A percentile compares a stretch with the other conserved stretches of the same genome.
Conservation (phyloP, 176 grass and related monocot species). For the Phragmites australis region DNA sequence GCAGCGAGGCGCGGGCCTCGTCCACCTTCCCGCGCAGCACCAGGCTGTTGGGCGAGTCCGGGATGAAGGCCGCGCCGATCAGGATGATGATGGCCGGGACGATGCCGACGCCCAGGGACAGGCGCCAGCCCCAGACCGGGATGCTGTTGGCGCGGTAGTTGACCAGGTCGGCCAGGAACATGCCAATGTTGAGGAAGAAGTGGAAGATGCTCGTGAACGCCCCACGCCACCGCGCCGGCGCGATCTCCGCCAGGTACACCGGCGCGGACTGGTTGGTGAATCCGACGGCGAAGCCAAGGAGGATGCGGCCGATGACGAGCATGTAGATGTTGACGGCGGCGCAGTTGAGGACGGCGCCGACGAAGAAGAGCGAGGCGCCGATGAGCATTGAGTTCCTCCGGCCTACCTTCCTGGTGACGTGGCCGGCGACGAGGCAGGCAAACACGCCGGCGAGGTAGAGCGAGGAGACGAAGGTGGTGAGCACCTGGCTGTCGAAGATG, state of each 20-base stretch:
- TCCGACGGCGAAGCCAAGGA: slow-evolving; percentile 87
- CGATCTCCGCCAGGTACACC: slow-evolving; percentile 81
- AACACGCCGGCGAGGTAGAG: slow-evolving; percentile 73
- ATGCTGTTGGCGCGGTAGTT: slow-evolving; percentile 64
- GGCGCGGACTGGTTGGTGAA: slow-evolving; percentile 83
- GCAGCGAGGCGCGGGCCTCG: slow-evolving; percentile 48
- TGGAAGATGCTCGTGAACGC: slow-evolving; percentile 73
- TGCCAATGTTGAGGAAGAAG: slow-evolving; percentile 68
- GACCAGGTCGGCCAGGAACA: slow-evolving; percentile 65
- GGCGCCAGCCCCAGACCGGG: slow-evolving; percentile 63
- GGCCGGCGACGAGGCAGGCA: slow-evolving; percentile 59
- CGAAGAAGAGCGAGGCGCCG: slow-evolving; percentile 65
- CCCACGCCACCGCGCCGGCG: slow-evolving; percentile 71
- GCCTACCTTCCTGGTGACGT: slow-evolving; percentile 61
- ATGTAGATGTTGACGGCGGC: slow-evolving; percentile 69
- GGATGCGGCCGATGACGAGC: slow-evolving; percentile 78
- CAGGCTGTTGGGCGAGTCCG: slow-evolving; percentile 74
- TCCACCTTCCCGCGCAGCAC: slow-evolving; percentile 54
- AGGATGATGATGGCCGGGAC: slow-evolving; percentile 52
- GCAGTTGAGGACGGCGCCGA: slow-evolving; percentile 62
- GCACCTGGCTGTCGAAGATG: slow-evolving; percentile 66
- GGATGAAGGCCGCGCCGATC: slow-evolving; percentile 46
- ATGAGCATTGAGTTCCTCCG: slow-evolving; percentile 69
- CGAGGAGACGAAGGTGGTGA: slow-evolving; percentile 84
- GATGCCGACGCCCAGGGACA: slow-evolving; percentile 64